A percentile compares a stretch with the other conserved stretches of the same genome.
Evolutionary conservation across 129 eudicot genomes (phyloP).

Genomic region (Dittrichia graveolens): DNA sequence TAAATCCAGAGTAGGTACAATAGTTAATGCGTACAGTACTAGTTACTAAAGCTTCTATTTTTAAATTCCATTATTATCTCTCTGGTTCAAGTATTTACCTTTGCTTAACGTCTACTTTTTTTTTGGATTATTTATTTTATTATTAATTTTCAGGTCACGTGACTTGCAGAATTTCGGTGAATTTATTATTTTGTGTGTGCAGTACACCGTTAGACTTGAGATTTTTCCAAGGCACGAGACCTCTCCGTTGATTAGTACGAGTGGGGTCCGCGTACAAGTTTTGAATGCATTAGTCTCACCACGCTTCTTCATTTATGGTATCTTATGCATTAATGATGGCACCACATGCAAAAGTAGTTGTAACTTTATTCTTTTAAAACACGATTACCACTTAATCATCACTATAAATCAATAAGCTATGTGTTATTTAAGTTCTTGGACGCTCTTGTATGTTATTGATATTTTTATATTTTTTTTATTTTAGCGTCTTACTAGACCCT

Average conservation of each 20-base stretch:
- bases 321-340: background rate
- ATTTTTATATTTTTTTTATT: too few species aligned
- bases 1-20: constrained; percentile 5
- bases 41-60: fast-evolving
- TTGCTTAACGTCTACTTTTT: constrained; percentile 43
- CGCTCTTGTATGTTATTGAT: too few species aligned
- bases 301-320: constrained; percentile 8
- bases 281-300: background rate
- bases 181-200: constrained; percentile 35
- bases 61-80: background rate
- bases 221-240: constrained; percentile 39
- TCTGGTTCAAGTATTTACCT: constrained; percentile 18
- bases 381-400: too few species aligned
- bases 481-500: too few species aligned
- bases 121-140: constrained; percentile 13
- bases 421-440: too few species aligned
- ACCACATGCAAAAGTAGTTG: background rate
- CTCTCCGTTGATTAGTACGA: constrained; percentile 11
- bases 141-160: constrained; percentile 27
- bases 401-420: too few species aligned
- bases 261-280: constrained; percentile 27
- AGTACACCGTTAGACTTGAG: constrained; percentile 38
- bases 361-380: background rate
- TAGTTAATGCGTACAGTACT: background rate
- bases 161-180: constrained; percentile 39